Evolutionary conservation across 192 early-diverging fungal species (phyloP), one percentile per base, ranked within the genome.

Genomic region (Mortierella hygrophila): DNA sequence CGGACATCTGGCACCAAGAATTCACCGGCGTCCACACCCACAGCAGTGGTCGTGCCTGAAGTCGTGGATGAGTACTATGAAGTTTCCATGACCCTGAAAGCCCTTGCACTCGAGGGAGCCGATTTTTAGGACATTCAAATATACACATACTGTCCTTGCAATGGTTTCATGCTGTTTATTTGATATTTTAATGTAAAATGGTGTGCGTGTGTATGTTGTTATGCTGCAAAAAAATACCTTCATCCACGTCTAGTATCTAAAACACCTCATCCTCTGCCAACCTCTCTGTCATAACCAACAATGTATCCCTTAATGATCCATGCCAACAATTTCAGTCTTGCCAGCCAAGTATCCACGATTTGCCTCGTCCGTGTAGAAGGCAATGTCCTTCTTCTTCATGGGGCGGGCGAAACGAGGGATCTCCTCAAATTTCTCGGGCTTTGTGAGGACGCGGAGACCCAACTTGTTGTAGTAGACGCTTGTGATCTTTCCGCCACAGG

Each of bases 401-500:
- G 96, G 96, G 49, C 90, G 85, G 16, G 93, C 94, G 29, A 92
- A 93, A 74, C 93, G 93, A 49, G 93, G 97, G 72, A 93, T 32
- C 87, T 85, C 75, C 81, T 93, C 90, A 92, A 94, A 95, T 85
- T 96, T 96, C 52, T 96, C 91, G 8, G 97, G 97, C 71, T 96
- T 91, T 70, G 95, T 90, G 77, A 97, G 68, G 29, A 94, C 96
- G 38, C 95, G 90, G 54, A 98, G 70, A 15, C 93, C 94, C 70
- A 94, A 82, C 55, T 85, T 78, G 82, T 97, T 97, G 71, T 95
- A 95, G 88, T 97, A 97, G 23, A 96, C 94, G 52, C 93, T 93
- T 0, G 95, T 94, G 29, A 98, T 93, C 44, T 85, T 92, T 44
- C 98, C 98, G 6, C 97, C 98, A 2, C 92, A 89, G 49, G 89